A percentile compares a stretch with the other conserved stretches of the same genome.
phyloP scores from a whole-genome alignment of 257 asterid genomes.

The Cruciata laevipes region DNA sequence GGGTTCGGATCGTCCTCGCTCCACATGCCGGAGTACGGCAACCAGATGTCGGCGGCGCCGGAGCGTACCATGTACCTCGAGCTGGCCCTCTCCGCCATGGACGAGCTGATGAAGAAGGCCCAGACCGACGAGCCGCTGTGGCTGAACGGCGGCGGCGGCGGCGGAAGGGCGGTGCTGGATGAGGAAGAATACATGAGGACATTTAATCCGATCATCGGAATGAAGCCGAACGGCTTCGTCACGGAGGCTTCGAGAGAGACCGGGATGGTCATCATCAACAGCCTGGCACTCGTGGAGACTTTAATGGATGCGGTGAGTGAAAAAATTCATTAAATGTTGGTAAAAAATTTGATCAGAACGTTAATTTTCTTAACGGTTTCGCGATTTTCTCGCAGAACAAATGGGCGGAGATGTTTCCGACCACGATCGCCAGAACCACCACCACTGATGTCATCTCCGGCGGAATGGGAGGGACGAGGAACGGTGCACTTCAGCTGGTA shows the following conservation, averaged over 20 bases:
- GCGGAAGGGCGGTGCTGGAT: conserved; percentile 43
- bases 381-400: conserved; percentile 35
- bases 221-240: conserved; percentile 43
- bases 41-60: conserved; percentile 18
- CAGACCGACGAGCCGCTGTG: conserved; percentile 73
- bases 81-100: conserved; percentile 86
- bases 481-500: conserved; percentile 81
- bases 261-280: conserved; percentile 43
- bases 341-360: neutral
- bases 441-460: conserved; percentile 42
- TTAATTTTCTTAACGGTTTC: too few species aligned
- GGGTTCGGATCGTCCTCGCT: conserved; percentile 40
- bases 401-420: conserved; percentile 59
- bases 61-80: conserved; percentile 83
- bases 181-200: conserved; percentile 39
- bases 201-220: conserved; percentile 40
- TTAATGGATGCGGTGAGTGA: conserved; percentile 49
- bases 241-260: conserved; percentile 51
- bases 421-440: conserved; percentile 41
- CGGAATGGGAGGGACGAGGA: conserved; percentile 55
- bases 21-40: conserved; percentile 18
- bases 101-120: conserved; percentile 72
- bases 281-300: conserved; percentile 55
- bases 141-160: conserved; percentile 64
- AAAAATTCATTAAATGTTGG: neutral